Evolutionary conservation across 1,284 basidiomycete genomes (phyloP).

Genomic region (Trichosporon coremiiforme): DNA sequence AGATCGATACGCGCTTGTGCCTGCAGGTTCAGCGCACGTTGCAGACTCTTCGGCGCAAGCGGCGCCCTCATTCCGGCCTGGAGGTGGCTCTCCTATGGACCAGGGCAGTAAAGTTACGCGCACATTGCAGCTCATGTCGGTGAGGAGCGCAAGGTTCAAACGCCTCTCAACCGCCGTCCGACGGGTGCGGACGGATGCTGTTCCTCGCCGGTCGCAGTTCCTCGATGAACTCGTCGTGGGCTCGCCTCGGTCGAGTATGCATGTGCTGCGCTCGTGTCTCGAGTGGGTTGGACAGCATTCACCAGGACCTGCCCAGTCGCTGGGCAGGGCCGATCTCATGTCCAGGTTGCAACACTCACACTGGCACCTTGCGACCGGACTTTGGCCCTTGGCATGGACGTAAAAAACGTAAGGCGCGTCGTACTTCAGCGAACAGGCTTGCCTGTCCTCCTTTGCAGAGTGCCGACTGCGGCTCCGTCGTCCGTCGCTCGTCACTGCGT

Average conservation of each 20-base stretch:
- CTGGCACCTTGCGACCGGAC: slow-evolving; percentile 4
- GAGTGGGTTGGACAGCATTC: background rate
- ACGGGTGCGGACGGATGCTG: background rate
- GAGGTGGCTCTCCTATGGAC: background rate
- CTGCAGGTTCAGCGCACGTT: background rate
- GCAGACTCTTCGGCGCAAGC: background rate
- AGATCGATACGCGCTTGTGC: background rate
- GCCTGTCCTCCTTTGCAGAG: background rate
- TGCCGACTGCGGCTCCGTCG: background rate
- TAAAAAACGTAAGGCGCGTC: slow-evolving; percentile 10
- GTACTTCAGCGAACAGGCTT: background rate
- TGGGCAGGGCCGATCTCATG: background rate
- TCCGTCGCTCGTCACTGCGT: background rate
- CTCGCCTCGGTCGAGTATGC: background rate
- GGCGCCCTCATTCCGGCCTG: background rate
- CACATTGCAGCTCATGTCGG: slow-evolving; percentile 13
- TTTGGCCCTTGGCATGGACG: background rate
- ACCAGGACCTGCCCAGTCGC: background rate
- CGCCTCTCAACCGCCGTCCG: background rate
- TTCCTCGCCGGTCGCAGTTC: background rate
- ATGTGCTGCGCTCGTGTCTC: background rate
- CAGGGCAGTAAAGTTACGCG: slow-evolving; percentile 6
- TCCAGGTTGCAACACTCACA: background rate
- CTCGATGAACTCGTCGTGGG: background rate
- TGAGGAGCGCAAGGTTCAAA: background rate